Percentiles rank a stretch among this genome's conserved stretches.
phyloP scores from a whole-genome alignment of 768 basidiomycete genomes.

The Crucibulum laeve region DNA sequence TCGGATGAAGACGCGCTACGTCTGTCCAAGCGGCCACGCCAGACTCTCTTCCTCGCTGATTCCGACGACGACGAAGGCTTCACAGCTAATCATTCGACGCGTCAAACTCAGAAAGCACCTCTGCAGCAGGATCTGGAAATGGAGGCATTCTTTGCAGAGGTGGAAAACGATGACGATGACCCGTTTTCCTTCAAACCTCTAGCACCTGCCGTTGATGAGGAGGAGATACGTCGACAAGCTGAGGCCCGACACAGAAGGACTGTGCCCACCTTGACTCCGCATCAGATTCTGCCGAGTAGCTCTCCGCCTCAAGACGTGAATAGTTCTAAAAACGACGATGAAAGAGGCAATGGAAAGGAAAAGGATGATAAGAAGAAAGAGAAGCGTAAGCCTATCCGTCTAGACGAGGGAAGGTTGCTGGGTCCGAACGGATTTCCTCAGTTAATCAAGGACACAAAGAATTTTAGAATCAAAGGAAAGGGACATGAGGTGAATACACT shows the following conservation, averaged over 20 bases:
- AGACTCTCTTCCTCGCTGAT: constrained; percentile 56
- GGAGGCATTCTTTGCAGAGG: constrained; percentile 34
- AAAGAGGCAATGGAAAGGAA: background rate
- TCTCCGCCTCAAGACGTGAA: constrained; percentile 38
- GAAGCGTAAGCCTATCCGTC: constrained; percentile 46
- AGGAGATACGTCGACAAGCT: constrained; percentile 49
- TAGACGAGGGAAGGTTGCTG: constrained; percentile 77
- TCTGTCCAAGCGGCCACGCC: constrained; percentile 26
- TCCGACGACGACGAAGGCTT: constrained; percentile 49
- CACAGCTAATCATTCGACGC: constrained; percentile 19
- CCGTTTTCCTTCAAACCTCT: constrained; percentile 39
- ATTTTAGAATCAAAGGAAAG: constrained; percentile 81
- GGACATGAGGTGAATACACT: constrained; percentile 73
- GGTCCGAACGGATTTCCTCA: constrained; percentile 75
- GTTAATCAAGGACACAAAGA: constrained; percentile 71
- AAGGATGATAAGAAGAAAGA: constrained; percentile 12
- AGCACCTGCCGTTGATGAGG: constrained; percentile 48
- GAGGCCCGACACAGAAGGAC: constrained; percentile 39
- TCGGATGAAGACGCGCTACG: constrained; percentile 19
- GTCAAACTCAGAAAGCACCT: constrained; percentile 25
- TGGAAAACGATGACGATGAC: constrained; percentile 31
- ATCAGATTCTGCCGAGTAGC: constrained; percentile 43
- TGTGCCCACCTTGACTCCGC: constrained; percentile 30
- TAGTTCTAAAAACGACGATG: background rate
- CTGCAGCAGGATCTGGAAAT: constrained; percentile 46